Evolutionary conservation across 768 basidiomycete genomes (phyloP).

Genomic region (Lentinula aciculospora): DNA sequence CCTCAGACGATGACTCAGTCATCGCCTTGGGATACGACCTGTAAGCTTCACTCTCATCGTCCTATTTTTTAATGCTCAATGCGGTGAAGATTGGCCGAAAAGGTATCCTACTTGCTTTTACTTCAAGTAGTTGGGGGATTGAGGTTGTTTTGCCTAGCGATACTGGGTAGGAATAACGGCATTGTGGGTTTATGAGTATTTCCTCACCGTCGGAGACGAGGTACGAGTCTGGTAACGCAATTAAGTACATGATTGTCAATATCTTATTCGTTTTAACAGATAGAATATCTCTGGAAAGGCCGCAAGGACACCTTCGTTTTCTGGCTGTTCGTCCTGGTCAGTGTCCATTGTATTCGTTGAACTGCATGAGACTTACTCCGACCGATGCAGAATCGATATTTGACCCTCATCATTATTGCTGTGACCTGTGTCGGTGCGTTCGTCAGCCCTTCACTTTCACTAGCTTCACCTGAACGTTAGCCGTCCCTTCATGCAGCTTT

Average conservation of each 20-base stretch:
- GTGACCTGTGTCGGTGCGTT: slow-evolving; percentile 10
- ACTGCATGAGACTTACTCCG: background rate
- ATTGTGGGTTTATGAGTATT: slow-evolving; percentile 14
- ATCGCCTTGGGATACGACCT: background rate
- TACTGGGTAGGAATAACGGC: slow-evolving; percentile 12
- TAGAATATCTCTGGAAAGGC: background rate
- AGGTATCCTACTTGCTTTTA: background rate
- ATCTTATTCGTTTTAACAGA: background rate
- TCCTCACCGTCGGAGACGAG: slow-evolving; percentile 12
- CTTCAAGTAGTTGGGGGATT: background rate
- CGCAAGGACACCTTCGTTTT: slow-evolving; percentile 1
- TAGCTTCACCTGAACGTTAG: background rate
- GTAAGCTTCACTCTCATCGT: background rate
- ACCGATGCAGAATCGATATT: slow-evolving; percentile 13
- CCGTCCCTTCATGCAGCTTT: background rate
- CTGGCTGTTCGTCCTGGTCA: slow-evolving; percentile 4
- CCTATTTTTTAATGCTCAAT: background rate
- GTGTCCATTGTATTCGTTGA: background rate
- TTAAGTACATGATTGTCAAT: background rate
- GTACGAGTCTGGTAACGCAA: background rate
- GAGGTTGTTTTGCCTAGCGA: background rate
- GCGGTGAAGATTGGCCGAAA: background rate
- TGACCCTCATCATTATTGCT: slow-evolving; percentile 11
- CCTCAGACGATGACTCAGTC: background rate
- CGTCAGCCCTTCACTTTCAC: background rate